Conservation (phyloP, 306 rosid species). For the Acacia melanoxylon region DNA sequence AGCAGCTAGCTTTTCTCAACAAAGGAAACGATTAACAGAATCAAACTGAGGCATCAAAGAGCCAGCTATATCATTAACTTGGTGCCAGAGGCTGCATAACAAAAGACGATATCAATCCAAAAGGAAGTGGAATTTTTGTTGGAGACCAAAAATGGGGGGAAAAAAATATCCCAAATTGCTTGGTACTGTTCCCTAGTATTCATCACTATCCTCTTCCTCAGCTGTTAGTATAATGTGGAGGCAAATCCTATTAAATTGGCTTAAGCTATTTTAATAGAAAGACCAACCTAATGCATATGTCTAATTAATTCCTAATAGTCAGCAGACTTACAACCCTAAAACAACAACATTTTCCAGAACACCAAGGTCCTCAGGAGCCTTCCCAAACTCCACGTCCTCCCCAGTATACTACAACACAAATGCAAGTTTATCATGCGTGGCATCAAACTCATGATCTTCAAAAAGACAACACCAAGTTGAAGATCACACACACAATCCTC, state of each 20-base stretch:
- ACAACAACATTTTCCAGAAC: not conserved
- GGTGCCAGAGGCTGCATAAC: not conserved
- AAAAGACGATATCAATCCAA: not conserved
- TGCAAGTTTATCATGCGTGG: not conserved
- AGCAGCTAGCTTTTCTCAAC: not conserved
- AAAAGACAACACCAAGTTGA: not conserved
- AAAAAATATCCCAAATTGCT: not conserved
- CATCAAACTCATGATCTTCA: not conserved
- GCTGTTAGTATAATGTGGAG: not conserved
- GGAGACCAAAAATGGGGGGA: no score
- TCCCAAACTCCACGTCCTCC: not conserved
- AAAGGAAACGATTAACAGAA: not conserved
- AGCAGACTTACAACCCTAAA: no score
- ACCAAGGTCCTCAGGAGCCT: not conserved
- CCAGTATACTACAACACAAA: not conserved
- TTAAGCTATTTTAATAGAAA: no score
- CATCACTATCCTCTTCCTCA: not conserved
- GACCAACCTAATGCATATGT: no score
- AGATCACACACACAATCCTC: slow-evolving; percentile 24
- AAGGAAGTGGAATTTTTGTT: no score
- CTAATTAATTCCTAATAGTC: not conserved
- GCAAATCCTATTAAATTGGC: no score
- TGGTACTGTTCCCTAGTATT: not conserved
- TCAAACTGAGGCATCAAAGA: not conserved
- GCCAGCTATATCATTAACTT: not conserved